Percentiles rank a stretch among this genome's conserved stretches.
phyloP scores from a whole-genome alignment of 352 stramenopile species.

The Phytopythium litorale region DNA sequence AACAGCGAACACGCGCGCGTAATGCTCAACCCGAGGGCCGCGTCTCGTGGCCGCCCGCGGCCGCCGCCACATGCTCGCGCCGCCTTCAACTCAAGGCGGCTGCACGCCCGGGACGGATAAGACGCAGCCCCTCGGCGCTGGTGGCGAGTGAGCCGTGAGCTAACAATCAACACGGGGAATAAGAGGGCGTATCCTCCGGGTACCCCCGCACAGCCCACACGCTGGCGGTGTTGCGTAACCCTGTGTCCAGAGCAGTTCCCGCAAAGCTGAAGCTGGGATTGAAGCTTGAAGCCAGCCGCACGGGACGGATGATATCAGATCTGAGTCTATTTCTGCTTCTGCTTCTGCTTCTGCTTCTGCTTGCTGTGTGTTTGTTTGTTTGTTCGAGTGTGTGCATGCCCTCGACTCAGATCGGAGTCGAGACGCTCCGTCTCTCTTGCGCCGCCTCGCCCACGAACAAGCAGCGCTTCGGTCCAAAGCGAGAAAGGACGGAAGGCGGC shows the following conservation, averaged over 20 bases:
- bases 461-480: neutral
- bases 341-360: no score
- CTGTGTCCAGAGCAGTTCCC: neutral
- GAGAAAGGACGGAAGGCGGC: slow-evolving; percentile 6
- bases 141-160: slow-evolving; percentile 4
- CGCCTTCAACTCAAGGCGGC: neutral
- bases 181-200: neutral
- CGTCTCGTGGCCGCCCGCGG: neutral
- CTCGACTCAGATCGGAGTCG: neutral
- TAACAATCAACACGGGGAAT: neutral
- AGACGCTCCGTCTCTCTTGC: neutral
- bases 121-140: neutral
- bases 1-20: neutral
- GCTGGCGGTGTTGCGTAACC: neutral
- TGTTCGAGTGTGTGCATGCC: neutral
- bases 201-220: neutral
- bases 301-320: neutral
- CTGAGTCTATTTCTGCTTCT: neutral
- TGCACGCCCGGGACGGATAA: neutral
- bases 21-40: neutral
- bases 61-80: neutral
- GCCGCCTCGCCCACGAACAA: neutral
- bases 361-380: no score
- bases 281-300: neutral
- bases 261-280: neutral